Evolutionary conservation across 257 asterid species (phyloP).

Genomic region (Ehretia macrophylla): DNA sequence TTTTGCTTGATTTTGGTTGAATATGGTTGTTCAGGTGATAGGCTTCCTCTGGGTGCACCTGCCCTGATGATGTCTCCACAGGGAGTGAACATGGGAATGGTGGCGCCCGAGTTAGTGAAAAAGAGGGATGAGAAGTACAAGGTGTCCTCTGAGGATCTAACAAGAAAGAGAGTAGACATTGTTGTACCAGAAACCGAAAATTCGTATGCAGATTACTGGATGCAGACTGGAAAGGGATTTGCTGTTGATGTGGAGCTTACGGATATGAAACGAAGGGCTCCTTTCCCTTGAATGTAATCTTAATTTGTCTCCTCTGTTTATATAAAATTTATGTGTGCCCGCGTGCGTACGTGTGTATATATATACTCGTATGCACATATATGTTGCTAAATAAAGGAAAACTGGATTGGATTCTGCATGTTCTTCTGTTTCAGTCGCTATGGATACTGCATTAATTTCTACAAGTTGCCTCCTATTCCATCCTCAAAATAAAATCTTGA

Average conservation of each 20-base stretch:
- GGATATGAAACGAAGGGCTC: constrained; percentile 39
- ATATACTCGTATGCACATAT: background rate
- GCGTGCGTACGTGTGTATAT: too few relatives aligned
- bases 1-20: too few relatives aligned
- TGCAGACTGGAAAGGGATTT: constrained; percentile 61
- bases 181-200: constrained; percentile 51
- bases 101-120: constrained; percentile 33
- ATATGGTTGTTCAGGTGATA: constrained; percentile 39
- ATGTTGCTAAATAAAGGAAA: background rate
- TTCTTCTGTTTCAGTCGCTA: too few relatives aligned
- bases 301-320: background rate
- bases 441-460: too few relatives aligned
- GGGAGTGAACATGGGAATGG: constrained; percentile 39
- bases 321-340: background rate
- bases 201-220: constrained; percentile 69
- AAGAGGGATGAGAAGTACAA: constrained; percentile 54
- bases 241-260: constrained; percentile 32
- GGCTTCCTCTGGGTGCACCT: constrained; percentile 66
- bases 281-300: constrained; percentile 36
- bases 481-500: too few relatives aligned
- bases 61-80: constrained; percentile 81
- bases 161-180: constrained; percentile 36
- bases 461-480: too few relatives aligned
- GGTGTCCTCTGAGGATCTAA: constrained; percentile 39
- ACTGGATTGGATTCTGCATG: too few relatives aligned